Conservation (phyloP, 2,329 filamentous ascomycete species). For the Thermothelomyces thermophilus region DNA sequence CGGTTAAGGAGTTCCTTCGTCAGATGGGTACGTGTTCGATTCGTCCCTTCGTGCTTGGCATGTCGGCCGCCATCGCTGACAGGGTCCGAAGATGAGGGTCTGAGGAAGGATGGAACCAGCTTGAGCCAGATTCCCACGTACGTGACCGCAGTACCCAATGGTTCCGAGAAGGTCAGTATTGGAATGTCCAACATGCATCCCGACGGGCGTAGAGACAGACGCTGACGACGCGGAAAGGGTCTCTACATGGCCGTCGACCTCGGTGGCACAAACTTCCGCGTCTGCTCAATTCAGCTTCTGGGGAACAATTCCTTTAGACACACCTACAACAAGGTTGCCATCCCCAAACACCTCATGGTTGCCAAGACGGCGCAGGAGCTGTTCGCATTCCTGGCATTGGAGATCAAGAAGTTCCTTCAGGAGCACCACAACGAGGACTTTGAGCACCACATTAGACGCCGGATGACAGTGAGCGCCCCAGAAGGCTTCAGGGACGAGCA, state of each 20-base stretch:
- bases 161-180: constrained; percentile 80
- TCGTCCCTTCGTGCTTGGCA: neutral
- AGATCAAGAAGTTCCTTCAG: constrained; percentile 83
- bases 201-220: neutral
- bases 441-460: constrained; percentile 58
- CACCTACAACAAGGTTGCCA: constrained; percentile 85
- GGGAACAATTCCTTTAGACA: constrained; percentile 93
- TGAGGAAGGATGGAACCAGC: constrained; percentile 69
- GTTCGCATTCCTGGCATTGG: constrained; percentile 86
- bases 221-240: constrained; percentile 49
- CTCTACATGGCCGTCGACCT: constrained; percentile 94
- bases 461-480: constrained; percentile 52
- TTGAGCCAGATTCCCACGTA: constrained; percentile 96
- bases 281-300: constrained; percentile 89
- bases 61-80: constrained; percentile 14
- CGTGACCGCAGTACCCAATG: constrained; percentile 91
- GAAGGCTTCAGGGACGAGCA: constrained; percentile 62
- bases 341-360: constrained; percentile 84
- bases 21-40: constrained; percentile 60
- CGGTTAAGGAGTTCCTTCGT: constrained; percentile 75
- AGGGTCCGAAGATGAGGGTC: constrained; percentile 60
- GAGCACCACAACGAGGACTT: constrained; percentile 87
- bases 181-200: no score
- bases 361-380: constrained; percentile 80
- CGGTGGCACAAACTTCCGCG: constrained; percentile 97